Evolutionary conservation across 257 asterid species (phyloP).

Genomic region (Ilex aquifolium): DNA sequence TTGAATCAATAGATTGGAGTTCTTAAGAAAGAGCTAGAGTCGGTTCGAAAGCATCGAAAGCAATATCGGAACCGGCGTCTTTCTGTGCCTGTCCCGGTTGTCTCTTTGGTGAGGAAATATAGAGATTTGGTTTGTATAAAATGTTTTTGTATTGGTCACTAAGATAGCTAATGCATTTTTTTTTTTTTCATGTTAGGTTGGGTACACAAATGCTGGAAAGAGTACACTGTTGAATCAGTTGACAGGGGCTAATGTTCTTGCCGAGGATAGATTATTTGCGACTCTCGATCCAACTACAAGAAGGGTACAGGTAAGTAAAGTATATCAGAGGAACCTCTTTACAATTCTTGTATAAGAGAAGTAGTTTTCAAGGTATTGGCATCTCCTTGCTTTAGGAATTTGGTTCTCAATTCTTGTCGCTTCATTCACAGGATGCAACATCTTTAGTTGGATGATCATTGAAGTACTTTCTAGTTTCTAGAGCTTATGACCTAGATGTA

Average conservation of each 20-base stretch:
- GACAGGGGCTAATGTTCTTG: conserved; percentile 96
- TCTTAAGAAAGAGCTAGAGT: conserved; percentile 88
- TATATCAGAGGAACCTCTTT: conserved; percentile 10
- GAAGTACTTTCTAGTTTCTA: too few species aligned
- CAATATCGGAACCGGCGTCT: conserved; percentile 78
- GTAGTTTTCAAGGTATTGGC: too few species aligned
- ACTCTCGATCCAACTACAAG: conserved; percentile 99
- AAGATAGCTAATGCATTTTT: neutral
- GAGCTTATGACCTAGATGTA: too few species aligned
- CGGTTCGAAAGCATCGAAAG: conserved; percentile 95
- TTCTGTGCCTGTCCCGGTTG: conserved; percentile 87
- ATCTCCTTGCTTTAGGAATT: too few species aligned
- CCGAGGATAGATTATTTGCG: conserved; percentile 87
- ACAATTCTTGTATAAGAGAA: too few species aligned
- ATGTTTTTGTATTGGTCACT: neutral
- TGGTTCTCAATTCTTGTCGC: too few species aligned
- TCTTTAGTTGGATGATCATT: too few species aligned
- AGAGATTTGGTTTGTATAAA: neutral
- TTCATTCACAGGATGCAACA: too few species aligned
- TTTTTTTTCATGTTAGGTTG: conserved; percentile 52
- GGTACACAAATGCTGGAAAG: conserved; percentile 98
- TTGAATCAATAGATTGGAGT: conserved; percentile 55
- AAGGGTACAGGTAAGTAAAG: conserved; percentile 76
- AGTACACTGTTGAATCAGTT: conserved; percentile 80
- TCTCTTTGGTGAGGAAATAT: conserved; percentile 69